A percentile compares a stretch with the other conserved stretches of the same genome.
Conservation (phyloP, 345 rosid genomes). For the Punica granatum region DNA sequence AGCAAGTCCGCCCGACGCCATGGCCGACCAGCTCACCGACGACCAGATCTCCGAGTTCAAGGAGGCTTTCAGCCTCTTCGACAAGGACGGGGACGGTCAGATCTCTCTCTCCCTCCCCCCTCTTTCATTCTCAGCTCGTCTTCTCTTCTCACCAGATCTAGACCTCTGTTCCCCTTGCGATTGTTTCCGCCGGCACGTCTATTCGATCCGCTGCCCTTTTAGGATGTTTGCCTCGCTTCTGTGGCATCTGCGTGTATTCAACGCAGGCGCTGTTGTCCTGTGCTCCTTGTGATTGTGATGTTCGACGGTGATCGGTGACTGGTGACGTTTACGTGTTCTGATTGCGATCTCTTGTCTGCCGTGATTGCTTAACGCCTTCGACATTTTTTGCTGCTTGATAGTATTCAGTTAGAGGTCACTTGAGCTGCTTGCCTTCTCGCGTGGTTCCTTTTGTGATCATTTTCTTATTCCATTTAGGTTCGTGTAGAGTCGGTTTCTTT, state of each 20-base stretch:
- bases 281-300: not conserved
- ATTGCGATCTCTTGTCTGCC: conserved; percentile 6
- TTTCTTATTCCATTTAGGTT: not conserved
- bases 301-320: not conserved
- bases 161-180: not conserved
- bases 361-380: not conserved
- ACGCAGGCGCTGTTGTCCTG: not conserved
- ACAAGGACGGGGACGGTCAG: conserved; percentile 28
- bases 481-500: not conserved
- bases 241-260: not conserved
- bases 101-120: conserved; percentile 8
- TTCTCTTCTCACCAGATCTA: not conserved
- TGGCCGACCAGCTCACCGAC: conserved; percentile 25
- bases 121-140: not conserved
- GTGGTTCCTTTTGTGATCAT: not conserved
- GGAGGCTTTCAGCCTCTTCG: conserved; percentile 28
- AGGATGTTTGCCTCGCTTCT: not conserved
- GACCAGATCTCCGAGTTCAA: conserved; percentile 29
- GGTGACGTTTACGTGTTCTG: no score
- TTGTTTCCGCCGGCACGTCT: not conserved
- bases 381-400: not conserved
- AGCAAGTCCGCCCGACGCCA: conserved; percentile 4
- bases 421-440: not conserved
- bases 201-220: not conserved
- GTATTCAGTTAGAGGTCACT: not conserved